Evolutionary conservation across 495 filamentous ascomycete species (phyloP).

Genomic region (Penicillium lagena): DNA sequence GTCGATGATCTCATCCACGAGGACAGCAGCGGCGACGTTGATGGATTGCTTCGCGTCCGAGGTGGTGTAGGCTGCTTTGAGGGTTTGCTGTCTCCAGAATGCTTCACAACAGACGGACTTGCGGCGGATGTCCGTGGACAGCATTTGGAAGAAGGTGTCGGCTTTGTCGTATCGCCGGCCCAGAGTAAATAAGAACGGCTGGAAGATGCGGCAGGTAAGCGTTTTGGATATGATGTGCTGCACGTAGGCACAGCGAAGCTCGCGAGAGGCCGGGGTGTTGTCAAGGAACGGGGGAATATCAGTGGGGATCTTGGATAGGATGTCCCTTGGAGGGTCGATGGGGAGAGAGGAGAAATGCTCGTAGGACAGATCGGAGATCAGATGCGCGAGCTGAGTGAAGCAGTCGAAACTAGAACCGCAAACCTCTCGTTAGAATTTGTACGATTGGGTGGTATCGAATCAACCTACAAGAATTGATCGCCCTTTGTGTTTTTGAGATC

Average conservation of each 20-base stretch:
- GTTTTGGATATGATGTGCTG: slow-evolving; percentile 54
- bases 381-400: slow-evolving; percentile 49
- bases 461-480: slow-evolving; percentile 59
- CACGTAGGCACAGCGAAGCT: slow-evolving; percentile 54
- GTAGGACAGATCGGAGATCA: slow-evolving; percentile 52
- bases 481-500: slow-evolving; percentile 54
- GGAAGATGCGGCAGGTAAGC: slow-evolving; percentile 56
- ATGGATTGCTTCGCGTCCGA: slow-evolving; percentile 56
- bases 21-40: slow-evolving; percentile 51
- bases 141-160: slow-evolving; percentile 54
- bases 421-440: slow-evolving; percentile 5
- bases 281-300: slow-evolving; percentile 52
- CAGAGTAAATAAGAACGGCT: slow-evolving; percentile 58
- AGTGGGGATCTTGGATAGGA: slow-evolving; percentile 46
- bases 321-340: slow-evolving; percentile 47
- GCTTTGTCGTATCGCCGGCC: slow-evolving; percentile 57
- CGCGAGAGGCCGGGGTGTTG: slow-evolving; percentile 43
- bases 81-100: slow-evolving; percentile 58
- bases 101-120: slow-evolving; percentile 58
- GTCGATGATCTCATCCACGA: slow-evolving; percentile 56
- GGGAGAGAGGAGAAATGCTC: slow-evolving; percentile 54
- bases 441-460: slow-evolving; percentile 19
- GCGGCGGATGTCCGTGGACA: slow-evolving; percentile 55
- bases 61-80: slow-evolving; percentile 58
- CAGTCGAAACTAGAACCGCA: slow-evolving; percentile 46